A percentile compares a stretch with the other conserved stretches of the same genome.
phyloP scores from a whole-genome alignment of 2,329 filamentous ascomycete genomes.

The Sphaerulina musiva region DNA sequence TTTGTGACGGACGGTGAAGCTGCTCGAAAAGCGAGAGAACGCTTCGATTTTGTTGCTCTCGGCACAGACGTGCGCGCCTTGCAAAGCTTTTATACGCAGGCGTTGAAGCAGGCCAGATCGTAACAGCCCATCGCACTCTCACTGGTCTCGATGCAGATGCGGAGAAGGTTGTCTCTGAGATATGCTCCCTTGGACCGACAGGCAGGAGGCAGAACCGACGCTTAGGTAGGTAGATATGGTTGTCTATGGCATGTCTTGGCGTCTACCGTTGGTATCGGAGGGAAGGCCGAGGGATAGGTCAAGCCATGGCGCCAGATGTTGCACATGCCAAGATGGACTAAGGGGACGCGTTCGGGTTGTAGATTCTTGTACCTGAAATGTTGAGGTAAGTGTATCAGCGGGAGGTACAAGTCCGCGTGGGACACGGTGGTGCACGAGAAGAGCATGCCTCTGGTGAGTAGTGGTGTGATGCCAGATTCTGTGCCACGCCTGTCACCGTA shows the following conservation, averaged over 20 bases:
- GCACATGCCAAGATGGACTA: background rate
- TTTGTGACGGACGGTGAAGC: constrained; percentile 46
- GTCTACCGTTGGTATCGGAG: background rate
- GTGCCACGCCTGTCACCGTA: background rate
- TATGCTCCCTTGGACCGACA: too few species aligned
- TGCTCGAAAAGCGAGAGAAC: constrained; percentile 44
- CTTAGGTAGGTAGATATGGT: too few species aligned
- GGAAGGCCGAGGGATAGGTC: background rate
- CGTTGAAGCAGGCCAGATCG: background rate
- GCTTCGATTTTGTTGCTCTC: constrained; percentile 45
- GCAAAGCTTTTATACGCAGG: constrained; percentile 27
- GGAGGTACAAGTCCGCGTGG: too few species aligned
- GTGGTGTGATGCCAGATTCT: background rate
- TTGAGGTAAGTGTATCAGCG: too few species aligned
- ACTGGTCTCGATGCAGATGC: background rate
- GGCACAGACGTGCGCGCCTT: constrained; percentile 21
- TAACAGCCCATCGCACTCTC: background rate
- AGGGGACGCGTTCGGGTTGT: background rate
- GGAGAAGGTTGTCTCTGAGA: background rate
- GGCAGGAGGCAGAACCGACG: too few species aligned
- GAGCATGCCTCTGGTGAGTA: background rate
- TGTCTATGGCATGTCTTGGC: too few species aligned
- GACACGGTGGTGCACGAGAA: background rate
- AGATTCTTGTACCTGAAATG: too few species aligned
- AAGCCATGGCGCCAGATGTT: background rate